Base-by-base conservation (phyloP, 139 green algal genomes). In the Tetraselmis chui region DNA sequence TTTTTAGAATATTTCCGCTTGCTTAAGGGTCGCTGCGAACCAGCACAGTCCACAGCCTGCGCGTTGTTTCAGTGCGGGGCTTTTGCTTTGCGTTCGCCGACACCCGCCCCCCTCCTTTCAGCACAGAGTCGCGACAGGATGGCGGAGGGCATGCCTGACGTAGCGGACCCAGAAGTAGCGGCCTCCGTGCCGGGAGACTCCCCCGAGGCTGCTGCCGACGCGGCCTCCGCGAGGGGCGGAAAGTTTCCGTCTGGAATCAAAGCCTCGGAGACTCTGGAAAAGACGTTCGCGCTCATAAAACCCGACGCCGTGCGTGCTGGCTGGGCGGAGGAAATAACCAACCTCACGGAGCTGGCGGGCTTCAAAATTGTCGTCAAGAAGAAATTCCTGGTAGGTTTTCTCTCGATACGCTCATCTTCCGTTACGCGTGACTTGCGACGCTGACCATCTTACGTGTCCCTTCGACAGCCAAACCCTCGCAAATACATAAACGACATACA, bases 281-380 rank as follows among this genome's bases (percentile, higher is more conserved):
- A 86, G 32, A 96, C 92, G 2, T 80, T 93, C 22, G 92, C 90
- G 0, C 58, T 96, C 30, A 92, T 96, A 1, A 95, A 96, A 83
- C 93, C 93, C 1, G 93, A 96, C 80, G 92, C 93, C 0, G 87
- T 94, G 22, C 29, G 30, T 2, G 83, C 86, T 25, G 89, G 89
- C 27, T 84, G 88, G 2, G 85, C 86, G 25, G n/a, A 86, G 59
- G 89, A 94, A 30, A 97, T 97, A 76, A 90, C 93, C 81, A 88
- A 94, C 78, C 83, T 91, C 0, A 92, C 92, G 27, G 89, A 94
- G 83, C 76, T 89, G 0, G 81, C 87, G 81, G 92, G 92, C 25
- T 97, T 97, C 82, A 89, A 83, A 1, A 93, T 96, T 75, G 86
- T 95, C 27, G 81, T 80, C 0, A 86, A 91, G 45, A 80, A 90